Evolutionary conservation across 129 eudicot species (phyloP).

Genomic region (Helianthus annuus): DNA sequence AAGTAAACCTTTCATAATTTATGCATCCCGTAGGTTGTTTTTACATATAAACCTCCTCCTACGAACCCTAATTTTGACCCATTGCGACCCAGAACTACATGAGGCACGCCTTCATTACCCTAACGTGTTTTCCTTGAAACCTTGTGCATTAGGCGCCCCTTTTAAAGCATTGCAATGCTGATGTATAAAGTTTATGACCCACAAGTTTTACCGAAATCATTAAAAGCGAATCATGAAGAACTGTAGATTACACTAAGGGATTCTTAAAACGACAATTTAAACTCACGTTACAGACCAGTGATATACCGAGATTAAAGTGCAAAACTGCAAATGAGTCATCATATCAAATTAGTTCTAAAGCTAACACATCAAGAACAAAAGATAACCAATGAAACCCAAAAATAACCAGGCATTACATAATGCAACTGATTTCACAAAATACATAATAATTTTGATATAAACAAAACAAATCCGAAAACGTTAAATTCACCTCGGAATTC

Average conservation of each 20-base stretch:
- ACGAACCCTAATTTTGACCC: no score
- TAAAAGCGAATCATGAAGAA: neutral
- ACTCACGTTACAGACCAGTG: constrained; percentile 2
- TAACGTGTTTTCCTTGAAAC: no score
- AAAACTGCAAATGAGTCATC: constrained; percentile 1
- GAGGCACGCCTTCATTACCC: no score
- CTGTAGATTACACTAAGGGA: neutral
- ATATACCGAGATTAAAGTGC: neutral
- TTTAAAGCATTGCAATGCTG: no score
- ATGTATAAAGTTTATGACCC: neutral
- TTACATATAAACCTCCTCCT: no score
- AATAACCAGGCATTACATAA: neutral
- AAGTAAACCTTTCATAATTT: no score
- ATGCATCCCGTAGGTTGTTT: no score
- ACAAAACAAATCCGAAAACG: constrained; percentile 1
- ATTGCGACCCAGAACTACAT: no score
- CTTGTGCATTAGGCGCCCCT: no score
- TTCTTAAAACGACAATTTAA: neutral
- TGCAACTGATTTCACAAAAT: constrained; percentile 24
- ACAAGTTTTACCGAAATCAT: neutral
- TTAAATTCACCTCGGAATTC: neutral
- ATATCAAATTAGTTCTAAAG: neutral
- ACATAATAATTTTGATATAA: constrained; percentile 9
- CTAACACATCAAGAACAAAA: constrained; percentile 1
- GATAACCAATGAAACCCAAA: neutral